Percentiles rank a stretch among this genome's conserved stretches.
phyloP scores from a whole-genome alignment of 768 basidiomycete genomes.

The Udeniomyces megalosporus region DNA sequence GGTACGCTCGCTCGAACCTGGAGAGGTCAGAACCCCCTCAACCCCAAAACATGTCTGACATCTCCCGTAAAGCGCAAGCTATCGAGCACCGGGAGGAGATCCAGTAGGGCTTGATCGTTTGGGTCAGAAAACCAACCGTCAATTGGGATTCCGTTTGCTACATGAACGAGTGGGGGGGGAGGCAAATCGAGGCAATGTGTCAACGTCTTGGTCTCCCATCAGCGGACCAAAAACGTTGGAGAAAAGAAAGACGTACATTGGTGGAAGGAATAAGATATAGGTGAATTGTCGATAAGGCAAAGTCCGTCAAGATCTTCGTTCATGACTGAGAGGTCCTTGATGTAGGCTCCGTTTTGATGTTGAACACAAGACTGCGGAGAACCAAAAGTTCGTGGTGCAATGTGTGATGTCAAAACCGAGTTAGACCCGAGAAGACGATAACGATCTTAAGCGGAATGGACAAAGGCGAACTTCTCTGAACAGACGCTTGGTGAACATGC shows the following conservation, averaged over 20 bases:
- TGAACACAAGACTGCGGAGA: conserved; percentile 91
- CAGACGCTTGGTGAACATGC: conserved; percentile 69
- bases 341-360: conserved; percentile 80
- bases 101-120: conserved; percentile 85
- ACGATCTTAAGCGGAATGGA: background rate
- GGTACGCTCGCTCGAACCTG: too few relatives aligned
- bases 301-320: conserved; percentile 83
- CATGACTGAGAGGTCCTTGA: conserved; percentile 75
- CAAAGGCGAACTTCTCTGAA: conserved; percentile 61
- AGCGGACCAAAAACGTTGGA: background rate
- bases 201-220: too few relatives aligned
- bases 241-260: conserved; percentile 47
- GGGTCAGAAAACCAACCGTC: conserved; percentile 99
- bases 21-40: conserved; percentile 32
- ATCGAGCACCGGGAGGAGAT: conserved; percentile 87
- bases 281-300: conserved; percentile 11
- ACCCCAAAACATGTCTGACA: conserved; percentile 77
- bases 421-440: background rate
- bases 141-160: conserved; percentile 95
- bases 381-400: background rate
- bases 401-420: background rate
- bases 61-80: conserved; percentile 90
- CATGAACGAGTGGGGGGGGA: background rate
- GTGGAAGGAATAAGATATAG: conserved; percentile 46
- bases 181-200: background rate